A percentile compares a stretch with the other conserved stretches of the same genome.
Conservation (phyloP, 2,329 filamentous ascomycete species). For the Clonostachys sp. region DNA sequence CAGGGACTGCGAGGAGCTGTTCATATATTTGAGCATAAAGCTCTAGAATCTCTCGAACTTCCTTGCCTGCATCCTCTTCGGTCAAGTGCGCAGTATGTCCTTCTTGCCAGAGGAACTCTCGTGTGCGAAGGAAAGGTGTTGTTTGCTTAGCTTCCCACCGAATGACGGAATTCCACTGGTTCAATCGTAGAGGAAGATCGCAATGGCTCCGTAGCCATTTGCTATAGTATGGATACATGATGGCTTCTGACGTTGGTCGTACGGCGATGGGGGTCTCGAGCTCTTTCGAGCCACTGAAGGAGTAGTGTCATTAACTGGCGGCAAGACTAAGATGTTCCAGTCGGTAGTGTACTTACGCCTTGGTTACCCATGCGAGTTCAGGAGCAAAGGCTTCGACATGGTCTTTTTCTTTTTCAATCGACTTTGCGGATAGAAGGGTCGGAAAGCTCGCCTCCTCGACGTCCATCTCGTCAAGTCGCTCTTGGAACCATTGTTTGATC, state of each 20-base stretch:
- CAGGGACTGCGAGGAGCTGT: constrained; percentile 87
- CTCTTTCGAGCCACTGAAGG: constrained; percentile 75
- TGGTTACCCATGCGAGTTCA: constrained; percentile 84
- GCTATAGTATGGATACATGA: constrained; percentile 94
- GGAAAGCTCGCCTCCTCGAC: constrained; percentile 97
- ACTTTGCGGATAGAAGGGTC: constrained; percentile 89
- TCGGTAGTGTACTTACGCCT: constrained; percentile 51
- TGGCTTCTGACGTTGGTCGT: constrained; percentile 65
- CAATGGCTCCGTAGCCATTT: constrained; percentile 97
- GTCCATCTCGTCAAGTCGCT: constrained; percentile 81
- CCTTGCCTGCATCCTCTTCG: constrained; percentile 72
- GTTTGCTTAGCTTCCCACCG: constrained; percentile 97
- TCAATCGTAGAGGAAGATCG: constrained; percentile 87
- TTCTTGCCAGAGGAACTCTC: constrained; percentile 98
- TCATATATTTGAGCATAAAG: constrained; percentile 91
- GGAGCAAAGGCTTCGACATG: constrained; percentile 99
- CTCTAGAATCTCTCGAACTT: constrained; percentile 91
- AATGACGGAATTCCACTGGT: constrained; percentile 94
- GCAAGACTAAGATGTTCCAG: background rate
- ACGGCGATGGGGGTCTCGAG: constrained; percentile 75
- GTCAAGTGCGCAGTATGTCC: constrained; percentile 88
- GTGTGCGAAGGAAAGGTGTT: constrained; percentile 77
- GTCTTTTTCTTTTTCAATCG: constrained; percentile 83
- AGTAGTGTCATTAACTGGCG: background rate
- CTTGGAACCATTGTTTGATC: constrained; percentile 64